Evolutionary conservation across 371 early-diverging fungal species (phyloP), one percentile per base, ranked within the genome.

Genomic region (Apophysomyces elegans): DNA sequence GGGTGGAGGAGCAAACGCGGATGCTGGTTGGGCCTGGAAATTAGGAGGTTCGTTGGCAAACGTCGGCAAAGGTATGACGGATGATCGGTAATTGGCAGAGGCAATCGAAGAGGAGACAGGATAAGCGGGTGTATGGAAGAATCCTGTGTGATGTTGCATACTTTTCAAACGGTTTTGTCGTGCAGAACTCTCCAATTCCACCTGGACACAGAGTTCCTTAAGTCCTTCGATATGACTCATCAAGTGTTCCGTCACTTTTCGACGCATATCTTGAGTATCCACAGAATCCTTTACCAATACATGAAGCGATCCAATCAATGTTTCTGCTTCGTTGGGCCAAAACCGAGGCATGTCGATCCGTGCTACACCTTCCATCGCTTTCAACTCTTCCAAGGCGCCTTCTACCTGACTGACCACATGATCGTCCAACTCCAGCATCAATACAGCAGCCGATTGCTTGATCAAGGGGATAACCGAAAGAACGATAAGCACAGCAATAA

Each of bases 401-500:
- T 86, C 83, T 7, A 86, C 77, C 32, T 68, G 72, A 13, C 77
- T 73, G 26, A 84, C 78, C 7, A 75, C 73, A 12, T 75, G 60
- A 58, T 84, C 86, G 7, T 84, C 81, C 7, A 88, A 70, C 60
- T 82, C 77, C 9, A 89, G 60, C 86, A 89, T 83, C 66, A 90
- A 62, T 0, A 89, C 82, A 1, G 82, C 70, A 0, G 89, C 84
- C 7, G 93, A 90, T 60, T 87, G 81, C 46, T 80, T 81, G 56
- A 98, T 90, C 35, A 98, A 82, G 0, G 98, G 97, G 59, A 94
- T 86, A 5, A 94, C 94, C 26, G 90, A 90, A 61, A 88, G 71
- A 65, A 97, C 91, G 37, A 95, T 97, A 39, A 98, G 76, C 9
- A 87, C 72, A 0, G 96, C 94, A 66, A 98, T 96, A 59, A 95